These are phyloP conservation scores for Symbiodinium natans DNA, from an alignment of 73 alveolate genomes.

Conservation along the genomic window DNA sequence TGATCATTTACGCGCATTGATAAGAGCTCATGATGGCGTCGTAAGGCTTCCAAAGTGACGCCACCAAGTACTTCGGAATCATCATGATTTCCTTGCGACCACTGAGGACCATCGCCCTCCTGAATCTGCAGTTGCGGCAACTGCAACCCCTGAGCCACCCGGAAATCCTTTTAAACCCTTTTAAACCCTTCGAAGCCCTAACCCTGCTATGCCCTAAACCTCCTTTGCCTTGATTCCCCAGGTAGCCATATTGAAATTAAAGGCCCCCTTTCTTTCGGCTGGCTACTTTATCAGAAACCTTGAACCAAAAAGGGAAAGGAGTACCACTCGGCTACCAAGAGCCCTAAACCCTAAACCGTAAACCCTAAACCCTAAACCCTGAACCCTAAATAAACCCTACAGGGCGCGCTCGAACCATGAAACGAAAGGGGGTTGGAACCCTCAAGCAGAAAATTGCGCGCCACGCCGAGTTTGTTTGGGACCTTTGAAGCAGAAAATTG, in stretches of 20 bases:
- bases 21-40: neutral
- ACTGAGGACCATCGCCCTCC: conserved; percentile 1
- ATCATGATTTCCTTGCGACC: neutral
- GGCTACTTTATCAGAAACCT: neutral
- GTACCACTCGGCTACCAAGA: too few species aligned
- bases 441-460: too few species aligned
- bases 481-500: too few species aligned
- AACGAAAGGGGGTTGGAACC: too few species aligned
- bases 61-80: neutral
- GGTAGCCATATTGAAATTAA: neutral
- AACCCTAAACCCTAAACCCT: too few species aligned
- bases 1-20: neutral
- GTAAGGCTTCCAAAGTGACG: neutral
- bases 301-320: neutral
- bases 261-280: neutral
- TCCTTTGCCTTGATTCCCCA: neutral
- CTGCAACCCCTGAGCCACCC: neutral
- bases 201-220: too few species aligned
- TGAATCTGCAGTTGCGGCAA: neutral
- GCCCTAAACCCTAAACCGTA: too few species aligned
- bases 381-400: too few species aligned
- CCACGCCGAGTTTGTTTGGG: too few species aligned
- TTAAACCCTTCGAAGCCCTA: neutral
- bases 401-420: too few species aligned
- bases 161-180: neutral